A percentile compares a stretch with the other conserved stretches of the same genome.
These are phyloP conservation scores for Trypanosomatidae sp. DNA, from an alignment of 208 protist species.

Conservation along the genomic window DNA sequence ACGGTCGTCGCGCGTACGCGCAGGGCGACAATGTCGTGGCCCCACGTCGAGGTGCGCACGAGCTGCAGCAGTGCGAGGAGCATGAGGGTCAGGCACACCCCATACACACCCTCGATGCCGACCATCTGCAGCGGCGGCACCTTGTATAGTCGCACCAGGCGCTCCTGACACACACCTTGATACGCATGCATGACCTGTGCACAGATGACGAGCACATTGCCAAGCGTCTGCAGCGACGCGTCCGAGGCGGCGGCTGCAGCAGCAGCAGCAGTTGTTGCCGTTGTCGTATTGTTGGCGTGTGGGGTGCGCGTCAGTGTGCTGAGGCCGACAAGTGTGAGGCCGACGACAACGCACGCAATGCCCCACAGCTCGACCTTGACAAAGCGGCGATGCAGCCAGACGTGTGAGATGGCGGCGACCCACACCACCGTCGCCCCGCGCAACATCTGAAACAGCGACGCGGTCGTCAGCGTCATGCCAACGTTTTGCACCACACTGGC, in stretches of 20 bases:
- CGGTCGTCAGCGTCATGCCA: slow-evolving; percentile 75
- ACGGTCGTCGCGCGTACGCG: too few relatives aligned
- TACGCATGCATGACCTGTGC: slow-evolving; percentile 82
- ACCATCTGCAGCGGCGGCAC: slow-evolving; percentile 78
- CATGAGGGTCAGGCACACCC: slow-evolving; percentile 42
- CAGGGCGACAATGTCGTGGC: too few relatives aligned
- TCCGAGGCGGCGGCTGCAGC: too few relatives aligned
- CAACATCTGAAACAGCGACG: slow-evolving; percentile 90
- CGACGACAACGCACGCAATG: slow-evolving; percentile 36
- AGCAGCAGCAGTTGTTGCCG: too few relatives aligned
- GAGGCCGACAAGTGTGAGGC: slow-evolving; percentile 55
- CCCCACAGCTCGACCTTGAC: slow-evolving; percentile 49
- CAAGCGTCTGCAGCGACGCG: slow-evolving; percentile 27
- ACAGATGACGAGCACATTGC: slow-evolving; percentile 65
- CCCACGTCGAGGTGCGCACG: slow-evolving; percentile 29
- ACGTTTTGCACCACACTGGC: slow-evolving; percentile 82
- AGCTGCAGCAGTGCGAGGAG: slow-evolving; percentile 65
- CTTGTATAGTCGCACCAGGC: slow-evolving; percentile 48
- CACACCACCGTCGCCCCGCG: slow-evolving; percentile 86
- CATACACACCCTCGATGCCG: slow-evolving; percentile 85
- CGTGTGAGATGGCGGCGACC: slow-evolving; percentile 61
- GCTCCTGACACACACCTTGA: slow-evolving; percentile 86
- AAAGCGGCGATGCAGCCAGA: slow-evolving; percentile 65
- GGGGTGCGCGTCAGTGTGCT: slow-evolving; percentile 7
- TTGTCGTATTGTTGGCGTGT: too few relatives aligned